These are phyloP conservation scores for Austroboletus festivus DNA, from an alignment of 768 basidiomycete genomes.

Conservation along the genomic window DNA sequence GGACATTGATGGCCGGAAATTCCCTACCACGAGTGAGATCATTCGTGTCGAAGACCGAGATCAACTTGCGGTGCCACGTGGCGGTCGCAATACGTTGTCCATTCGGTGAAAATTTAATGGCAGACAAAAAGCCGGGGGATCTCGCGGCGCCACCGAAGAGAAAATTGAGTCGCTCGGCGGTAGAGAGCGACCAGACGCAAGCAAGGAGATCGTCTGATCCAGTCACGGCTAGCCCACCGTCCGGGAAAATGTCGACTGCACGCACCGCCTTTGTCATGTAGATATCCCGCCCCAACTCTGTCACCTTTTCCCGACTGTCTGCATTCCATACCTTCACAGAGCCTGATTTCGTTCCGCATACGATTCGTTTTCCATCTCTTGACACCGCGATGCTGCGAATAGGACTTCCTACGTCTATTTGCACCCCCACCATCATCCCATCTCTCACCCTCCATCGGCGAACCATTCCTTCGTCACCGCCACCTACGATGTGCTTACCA, in stretches of 20 bases:
- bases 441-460: not conserved
- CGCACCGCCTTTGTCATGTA: not conserved
- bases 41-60: not conserved
- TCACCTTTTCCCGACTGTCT: not conserved
- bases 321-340: not conserved
- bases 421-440: not conserved
- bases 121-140: not conserved
- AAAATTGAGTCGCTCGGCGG: not conserved
- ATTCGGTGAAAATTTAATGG: not conserved
- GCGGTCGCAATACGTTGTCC: not conserved
- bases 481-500: too few relatives aligned
- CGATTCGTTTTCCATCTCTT: not conserved
- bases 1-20: not conserved
- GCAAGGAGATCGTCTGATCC: not conserved
- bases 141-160: too few relatives aligned
- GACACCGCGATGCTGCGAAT: not conserved
- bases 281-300: not conserved
- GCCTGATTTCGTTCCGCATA: not conserved
- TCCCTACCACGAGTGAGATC: too few relatives aligned
- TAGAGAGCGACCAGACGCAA: not conserved
- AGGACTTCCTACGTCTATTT: not conserved
- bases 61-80: not conserved
- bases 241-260: not conserved
- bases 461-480: not conserved
- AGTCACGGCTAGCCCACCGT: not conserved